Base-by-base conservation (phyloP, 805 yeast genomes). In the Cyberlindnera maritima region DNA sequence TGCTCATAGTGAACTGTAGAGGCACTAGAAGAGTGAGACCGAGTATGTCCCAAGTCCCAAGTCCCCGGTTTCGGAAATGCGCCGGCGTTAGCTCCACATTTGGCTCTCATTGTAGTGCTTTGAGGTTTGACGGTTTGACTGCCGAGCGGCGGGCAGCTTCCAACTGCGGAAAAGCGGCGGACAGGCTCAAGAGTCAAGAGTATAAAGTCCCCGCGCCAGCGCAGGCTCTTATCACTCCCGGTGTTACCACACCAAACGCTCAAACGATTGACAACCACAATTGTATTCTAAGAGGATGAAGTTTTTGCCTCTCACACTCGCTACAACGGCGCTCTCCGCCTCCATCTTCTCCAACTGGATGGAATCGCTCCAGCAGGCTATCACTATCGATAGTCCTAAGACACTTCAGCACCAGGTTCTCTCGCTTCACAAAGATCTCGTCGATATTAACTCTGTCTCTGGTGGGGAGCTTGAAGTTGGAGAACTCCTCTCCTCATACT, bases 391-490 rank as follows among this genome's bases (percentile, higher is more conserved):
- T 7, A 35, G 18, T 12, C 34, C 11, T 8, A 15, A 17, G 17
- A 29, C 41, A 7, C 39, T 41, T 17, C 57, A 57, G 36, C 57
- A 54, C 43, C 57, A 58, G 21, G 39, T 60, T 13, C 44, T 60
- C 25, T 48, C 55, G 10, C 44, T 61, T 1, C 65, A 61, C 44
- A 61, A 58, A 36, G 52, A 54, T 2, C 49, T 61, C 4, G 59
- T 60, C 12, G 60, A 56, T n/a, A 58, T 51, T 31, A 49, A 53
- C n/a, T 61, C 65, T 2, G 32, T 58, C 9, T 44, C 55, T 13
- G 56, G 56, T 2, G 33, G 47, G 29, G 64, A 60, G 43, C 15
- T 32, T 4, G 49, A 50, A 25, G 57, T 58, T 14, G 55, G 55
- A 12, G 29, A 44, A 7, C 57, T 39, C 26, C 43, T 61, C 2